Percentiles rank a stretch among this genome's conserved stretches.
Evolutionary conservation across 2,329 filamentous ascomycete genomes (phyloP).

Genomic region (Cladophialophora exuberans): DNA sequence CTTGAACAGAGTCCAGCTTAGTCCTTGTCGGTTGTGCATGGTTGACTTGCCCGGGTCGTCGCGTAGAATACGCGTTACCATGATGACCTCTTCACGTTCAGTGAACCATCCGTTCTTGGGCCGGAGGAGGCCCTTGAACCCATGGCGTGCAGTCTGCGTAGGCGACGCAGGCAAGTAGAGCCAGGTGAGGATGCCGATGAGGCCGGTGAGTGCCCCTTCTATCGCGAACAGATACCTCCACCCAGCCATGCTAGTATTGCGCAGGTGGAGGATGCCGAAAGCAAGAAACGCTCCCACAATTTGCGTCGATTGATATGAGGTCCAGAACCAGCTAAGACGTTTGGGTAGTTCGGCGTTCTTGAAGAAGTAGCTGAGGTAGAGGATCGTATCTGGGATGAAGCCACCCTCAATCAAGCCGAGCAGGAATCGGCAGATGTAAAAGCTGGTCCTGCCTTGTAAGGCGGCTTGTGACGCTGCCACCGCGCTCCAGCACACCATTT

Average conservation of each 20-base stretch:
- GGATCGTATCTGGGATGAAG: slow-evolving; percentile 53
- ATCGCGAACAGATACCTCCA: slow-evolving; percentile 45
- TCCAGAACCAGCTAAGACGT: slow-evolving; percentile 73
- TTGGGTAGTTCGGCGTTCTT: slow-evolving; percentile 70
- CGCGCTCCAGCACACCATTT: slow-evolving; percentile 57
- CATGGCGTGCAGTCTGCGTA: slow-evolving; percentile 61
- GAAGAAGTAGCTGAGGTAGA: slow-evolving; percentile 65
- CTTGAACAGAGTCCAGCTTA: slow-evolving; percentile 62
- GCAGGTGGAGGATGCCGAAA: slow-evolving; percentile 40
- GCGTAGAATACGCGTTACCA: slow-evolving; percentile 62
- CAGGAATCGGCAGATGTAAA: slow-evolving; percentile 45
- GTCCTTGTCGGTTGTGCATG: slow-evolving; percentile 63
- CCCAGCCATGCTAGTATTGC: slow-evolving; percentile 50
- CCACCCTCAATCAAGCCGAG: slow-evolving; percentile 55
- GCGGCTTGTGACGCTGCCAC: slow-evolving; percentile 52
- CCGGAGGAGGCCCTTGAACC: slow-evolving; percentile 52
- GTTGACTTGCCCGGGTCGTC: slow-evolving; percentile 64
- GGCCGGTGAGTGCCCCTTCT: slow-evolving; percentile 51
- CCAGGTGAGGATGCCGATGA: slow-evolving; percentile 60
- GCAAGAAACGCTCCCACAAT: slow-evolving; percentile 32
- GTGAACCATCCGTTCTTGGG: slow-evolving; percentile 60
- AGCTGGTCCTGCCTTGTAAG: slow-evolving; percentile 45
- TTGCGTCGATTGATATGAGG: slow-evolving; percentile 52
- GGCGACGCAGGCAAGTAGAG: slow-evolving; percentile 67
- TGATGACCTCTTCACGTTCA: slow-evolving; percentile 62